A percentile compares a stretch with the other conserved stretches of the same genome.
phyloP scores from a whole-genome alignment of 2,329 filamentous ascomycete genomes.

The Periconia digitata region DNA sequence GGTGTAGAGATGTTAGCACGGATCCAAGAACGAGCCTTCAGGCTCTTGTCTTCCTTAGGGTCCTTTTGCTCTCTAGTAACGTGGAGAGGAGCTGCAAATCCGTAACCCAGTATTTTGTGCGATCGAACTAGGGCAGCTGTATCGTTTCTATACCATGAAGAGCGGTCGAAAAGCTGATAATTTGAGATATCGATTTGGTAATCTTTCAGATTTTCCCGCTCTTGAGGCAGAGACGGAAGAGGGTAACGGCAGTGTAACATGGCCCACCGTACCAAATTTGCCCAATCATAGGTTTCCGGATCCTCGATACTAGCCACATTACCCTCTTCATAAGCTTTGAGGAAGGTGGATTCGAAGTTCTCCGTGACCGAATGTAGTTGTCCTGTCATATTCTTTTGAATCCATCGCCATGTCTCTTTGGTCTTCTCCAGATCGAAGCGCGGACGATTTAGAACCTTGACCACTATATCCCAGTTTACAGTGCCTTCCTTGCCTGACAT shows the following conservation, averaged over 20 bases:
- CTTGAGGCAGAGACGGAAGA: constrained; percentile 25
- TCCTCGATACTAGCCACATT: constrained; percentile 64
- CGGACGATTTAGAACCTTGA: constrained; percentile 41
- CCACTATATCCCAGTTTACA: constrained; percentile 48
- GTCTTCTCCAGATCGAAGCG: constrained; percentile 36
- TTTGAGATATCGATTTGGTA: constrained; percentile 31
- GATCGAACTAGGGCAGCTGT: constrained; percentile 26
- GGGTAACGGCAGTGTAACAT: constrained; percentile 47
- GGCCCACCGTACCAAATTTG: constrained; percentile 66
- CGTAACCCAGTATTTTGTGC: constrained; percentile 24
- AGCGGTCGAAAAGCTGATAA: constrained; percentile 26
- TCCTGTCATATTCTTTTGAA: constrained; percentile 33
- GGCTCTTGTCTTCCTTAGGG: constrained; percentile 11
- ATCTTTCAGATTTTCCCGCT: constrained; percentile 20
- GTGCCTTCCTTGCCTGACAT: constrained; percentile 39
- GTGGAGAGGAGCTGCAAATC: constrained; percentile 29
- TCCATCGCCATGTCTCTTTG: constrained; percentile 43
- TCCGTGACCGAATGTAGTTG: constrained; percentile 60
- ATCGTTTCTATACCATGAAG: constrained; percentile 27
- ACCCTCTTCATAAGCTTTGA: constrained; percentile 65
- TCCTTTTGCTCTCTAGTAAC: constrained; percentile 1
- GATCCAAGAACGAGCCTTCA: constrained; percentile 48
- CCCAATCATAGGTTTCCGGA: constrained; percentile 69
- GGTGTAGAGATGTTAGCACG: constrained; percentile 49
- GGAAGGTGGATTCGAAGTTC: constrained; percentile 66